Conservation (phyloP, 306 rosid genomes). For the Erythrophleum fordii region DNA sequence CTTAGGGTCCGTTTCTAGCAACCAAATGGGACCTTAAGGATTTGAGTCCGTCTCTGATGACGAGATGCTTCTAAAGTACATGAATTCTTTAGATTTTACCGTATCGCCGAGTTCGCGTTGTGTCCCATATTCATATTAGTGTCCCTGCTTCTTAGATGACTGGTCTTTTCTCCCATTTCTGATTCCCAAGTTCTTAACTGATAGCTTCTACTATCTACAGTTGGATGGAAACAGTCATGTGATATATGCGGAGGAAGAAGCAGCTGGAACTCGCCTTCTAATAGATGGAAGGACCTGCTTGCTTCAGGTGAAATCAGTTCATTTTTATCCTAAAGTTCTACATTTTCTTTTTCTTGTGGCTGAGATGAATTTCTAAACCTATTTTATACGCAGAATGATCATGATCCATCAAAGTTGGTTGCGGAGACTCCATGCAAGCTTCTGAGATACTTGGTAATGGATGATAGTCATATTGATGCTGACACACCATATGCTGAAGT, state of each 20-base stretch:
- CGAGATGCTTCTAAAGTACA: neutral
- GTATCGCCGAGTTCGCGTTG: neutral
- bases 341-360: conserved; percentile 31
- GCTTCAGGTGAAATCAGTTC: conserved; percentile 82
- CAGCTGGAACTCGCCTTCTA: conserved; percentile 98
- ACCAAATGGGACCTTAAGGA: neutral
- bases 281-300: conserved; percentile 99
- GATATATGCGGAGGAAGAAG: conserved; percentile 98
- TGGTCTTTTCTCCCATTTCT: neutral
- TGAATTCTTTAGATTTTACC: neutral
- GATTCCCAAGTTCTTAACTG: conserved; percentile 37
- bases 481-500: conserved; percentile 97
- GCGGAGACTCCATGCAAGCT: conserved; percentile 99
- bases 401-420: conserved; percentile 91
- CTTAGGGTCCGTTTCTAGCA: too few species aligned
- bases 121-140: neutral
- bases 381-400: conserved; percentile 79
- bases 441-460: conserved; percentile 74
- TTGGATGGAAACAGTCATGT: conserved; percentile 98
- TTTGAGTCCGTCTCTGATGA: too few species aligned
- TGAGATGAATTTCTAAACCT: conserved; percentile 36
- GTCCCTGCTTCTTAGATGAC: neutral
- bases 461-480: conserved; percentile 83
- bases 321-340: conserved; percentile 18
- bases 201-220: conserved; percentile 54